Evolutionary conservation across 2,329 filamentous ascomycete species (phyloP).

Genomic region (Lecanicillium sp.): DNA sequence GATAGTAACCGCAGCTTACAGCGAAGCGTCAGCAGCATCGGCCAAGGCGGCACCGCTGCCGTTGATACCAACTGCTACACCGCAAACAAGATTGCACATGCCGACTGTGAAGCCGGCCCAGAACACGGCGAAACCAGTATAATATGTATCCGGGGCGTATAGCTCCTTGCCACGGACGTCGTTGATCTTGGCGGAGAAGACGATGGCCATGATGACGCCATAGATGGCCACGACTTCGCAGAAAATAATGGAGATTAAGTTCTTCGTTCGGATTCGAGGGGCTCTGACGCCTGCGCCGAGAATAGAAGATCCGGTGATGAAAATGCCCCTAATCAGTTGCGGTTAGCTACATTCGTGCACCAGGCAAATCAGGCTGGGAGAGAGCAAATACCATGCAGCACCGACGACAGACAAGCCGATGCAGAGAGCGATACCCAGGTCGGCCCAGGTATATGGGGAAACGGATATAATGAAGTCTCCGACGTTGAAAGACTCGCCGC

Average conservation of each 20-base stretch:
- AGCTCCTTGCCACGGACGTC: constrained; percentile 55
- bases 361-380: constrained; percentile 1
- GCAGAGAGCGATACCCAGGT: constrained; percentile 83
- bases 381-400: constrained; percentile 74
- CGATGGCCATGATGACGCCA: constrained; percentile 99
- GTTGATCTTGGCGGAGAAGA: constrained; percentile 85
- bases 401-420: constrained; percentile 95
- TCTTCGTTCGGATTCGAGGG: constrained; percentile 97
- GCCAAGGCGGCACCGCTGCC: constrained; percentile 93
- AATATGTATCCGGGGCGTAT: constrained; percentile 74
- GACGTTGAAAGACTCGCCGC: constrained; percentile 94
- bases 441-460: constrained; percentile 91
- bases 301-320: constrained; percentile 96
- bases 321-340: constrained; percentile 72
- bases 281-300: constrained; percentile 94
- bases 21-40: constrained; percentile 82
- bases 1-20: constrained; percentile 49
- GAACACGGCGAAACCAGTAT: constrained; percentile 91
- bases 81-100: constrained; percentile 91
- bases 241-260: constrained; percentile 99
- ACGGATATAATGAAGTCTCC: constrained; percentile 90
- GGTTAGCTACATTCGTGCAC: constrained; percentile 12
- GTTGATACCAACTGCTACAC: constrained; percentile 95
- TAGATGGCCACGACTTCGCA: constrained; percentile 99
- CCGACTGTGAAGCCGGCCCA: constrained; percentile 94